phyloP scores from a whole-genome alignment of 2,329 filamentous ascomycete species.

The Exophiala bonariae region DNA sequence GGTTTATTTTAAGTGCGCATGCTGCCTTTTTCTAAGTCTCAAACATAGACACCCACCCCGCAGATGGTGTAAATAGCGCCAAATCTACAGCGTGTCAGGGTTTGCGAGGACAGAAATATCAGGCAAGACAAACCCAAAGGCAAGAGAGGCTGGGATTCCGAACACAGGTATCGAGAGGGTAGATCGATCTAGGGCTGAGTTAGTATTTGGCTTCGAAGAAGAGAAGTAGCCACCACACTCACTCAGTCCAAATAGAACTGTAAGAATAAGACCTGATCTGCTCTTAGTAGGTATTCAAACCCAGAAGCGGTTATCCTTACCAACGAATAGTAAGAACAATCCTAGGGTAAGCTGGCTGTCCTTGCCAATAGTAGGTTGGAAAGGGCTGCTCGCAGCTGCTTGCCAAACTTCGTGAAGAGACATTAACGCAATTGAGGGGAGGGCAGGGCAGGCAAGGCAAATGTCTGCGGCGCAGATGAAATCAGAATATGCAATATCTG shows the following conservation, averaged over 20 bases:
- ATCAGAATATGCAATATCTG: too few species aligned
- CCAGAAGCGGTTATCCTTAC: conserved; percentile 37
- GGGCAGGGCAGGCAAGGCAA: neutral
- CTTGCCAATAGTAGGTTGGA: conserved; percentile 77
- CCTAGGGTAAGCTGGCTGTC: conserved; percentile 79
- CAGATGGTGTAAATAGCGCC: conserved; percentile 99
- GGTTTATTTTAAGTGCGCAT: conserved; percentile 3
- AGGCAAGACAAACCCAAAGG: conserved; percentile 71
- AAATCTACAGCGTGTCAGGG: conserved; percentile 57
- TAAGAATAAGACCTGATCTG: conserved; percentile 62
- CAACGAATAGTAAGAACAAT: conserved; percentile 71
- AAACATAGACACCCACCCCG: conserved; percentile 97
- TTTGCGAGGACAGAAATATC: neutral
- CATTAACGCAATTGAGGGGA: conserved; percentile 37
- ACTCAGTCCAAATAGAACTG: conserved; percentile 85
- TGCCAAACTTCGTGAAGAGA: conserved; percentile 91
- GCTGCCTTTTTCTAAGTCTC: conserved; percentile 33
- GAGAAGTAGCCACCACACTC: too few species aligned
- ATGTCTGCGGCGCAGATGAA: too few species aligned
- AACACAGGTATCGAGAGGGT: conserved; percentile 73
- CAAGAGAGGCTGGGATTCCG: conserved; percentile 82
- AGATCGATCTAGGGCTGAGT: conserved; percentile 67
- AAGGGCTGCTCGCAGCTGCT: conserved; percentile 83
- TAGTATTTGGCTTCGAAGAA: conserved; percentile 8
- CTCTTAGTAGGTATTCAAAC: neutral